These are phyloP conservation scores for Solanum chmielewskii DNA, from an alignment of 257 asterid species.

Conservation along the genomic window DNA sequence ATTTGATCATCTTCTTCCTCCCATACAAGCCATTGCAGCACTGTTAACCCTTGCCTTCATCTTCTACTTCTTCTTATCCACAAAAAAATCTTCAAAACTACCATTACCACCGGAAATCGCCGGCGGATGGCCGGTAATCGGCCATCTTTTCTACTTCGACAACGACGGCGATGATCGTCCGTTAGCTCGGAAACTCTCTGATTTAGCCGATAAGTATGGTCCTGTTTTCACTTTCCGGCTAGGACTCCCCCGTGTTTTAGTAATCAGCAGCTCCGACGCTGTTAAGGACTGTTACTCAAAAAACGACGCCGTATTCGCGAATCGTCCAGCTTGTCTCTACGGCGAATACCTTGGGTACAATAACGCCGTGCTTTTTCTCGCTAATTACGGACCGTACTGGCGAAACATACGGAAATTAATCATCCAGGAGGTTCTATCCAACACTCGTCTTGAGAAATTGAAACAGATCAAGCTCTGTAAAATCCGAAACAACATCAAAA, in stretches of 20 bases:
- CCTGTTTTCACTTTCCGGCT: conserved; percentile 12
- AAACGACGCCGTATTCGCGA: conserved; percentile 3
- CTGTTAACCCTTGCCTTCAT: neutral
- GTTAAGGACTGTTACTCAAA: conserved; percentile 15
- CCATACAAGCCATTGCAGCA: neutral
- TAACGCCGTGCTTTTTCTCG: conserved; percentile 8
- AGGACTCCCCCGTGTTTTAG: conserved; percentile 7
- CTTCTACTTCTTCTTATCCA: neutral
- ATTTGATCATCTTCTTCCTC: neutral
- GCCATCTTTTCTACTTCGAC: neutral
- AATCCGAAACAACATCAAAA: neutral
- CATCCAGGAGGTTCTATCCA: conserved; percentile 1
- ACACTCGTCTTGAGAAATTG: neutral
- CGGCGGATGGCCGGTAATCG: neutral
- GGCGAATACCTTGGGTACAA: conserved; percentile 6
- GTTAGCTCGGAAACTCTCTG: neutral
- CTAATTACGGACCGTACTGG: conserved; percentile 14
- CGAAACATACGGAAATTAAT: conserved; percentile 2
- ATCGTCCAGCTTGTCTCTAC: conserved; percentile 1
- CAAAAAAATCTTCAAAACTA: neutral
- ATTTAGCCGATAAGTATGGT: conserved; percentile 17
- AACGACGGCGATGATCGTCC: neutral
- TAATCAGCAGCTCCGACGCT: conserved; percentile 6
- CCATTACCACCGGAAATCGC: neutral
- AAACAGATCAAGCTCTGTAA: neutral